Conservation (phyloP, 495 filamentous ascomycete genomes). For the Copromyces sp. region DNA sequence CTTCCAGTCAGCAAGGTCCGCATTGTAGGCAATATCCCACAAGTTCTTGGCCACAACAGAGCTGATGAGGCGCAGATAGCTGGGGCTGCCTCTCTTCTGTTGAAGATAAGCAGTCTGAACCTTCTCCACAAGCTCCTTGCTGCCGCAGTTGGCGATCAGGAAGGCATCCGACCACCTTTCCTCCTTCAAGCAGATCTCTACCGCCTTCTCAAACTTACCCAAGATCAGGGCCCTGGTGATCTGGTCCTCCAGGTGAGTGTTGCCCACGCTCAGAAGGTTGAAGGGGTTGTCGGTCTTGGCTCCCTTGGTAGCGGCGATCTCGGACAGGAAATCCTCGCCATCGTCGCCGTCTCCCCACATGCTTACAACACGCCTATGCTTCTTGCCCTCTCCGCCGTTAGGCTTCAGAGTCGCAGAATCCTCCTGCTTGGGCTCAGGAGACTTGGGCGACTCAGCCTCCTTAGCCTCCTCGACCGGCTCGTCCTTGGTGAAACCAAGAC, state of each 20-base stretch:
- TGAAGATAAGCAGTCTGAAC: constrained; percentile 87
- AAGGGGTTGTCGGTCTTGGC: constrained; percentile 43
- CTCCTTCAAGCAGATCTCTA: constrained; percentile 79
- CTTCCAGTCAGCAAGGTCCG: constrained; percentile 86
- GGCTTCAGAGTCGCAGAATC: constrained; percentile 29
- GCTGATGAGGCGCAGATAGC: constrained; percentile 82
- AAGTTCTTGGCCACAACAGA: constrained; percentile 94
- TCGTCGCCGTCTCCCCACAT: constrained; percentile 56
- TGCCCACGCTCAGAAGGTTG: constrained; percentile 64
- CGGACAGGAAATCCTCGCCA: constrained; percentile 78
- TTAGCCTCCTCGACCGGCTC: constrained; percentile 30
- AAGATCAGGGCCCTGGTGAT: constrained; percentile 84
- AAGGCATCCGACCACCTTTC: constrained; percentile 90
- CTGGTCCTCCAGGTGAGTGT: constrained; percentile 69
- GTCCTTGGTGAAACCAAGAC: constrained; percentile 70
- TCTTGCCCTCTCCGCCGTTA: constrained; percentile 29
- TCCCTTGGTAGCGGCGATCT: constrained; percentile 43
- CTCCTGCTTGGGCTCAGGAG: constrained; percentile 25
- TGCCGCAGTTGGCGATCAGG: constrained; percentile 95
- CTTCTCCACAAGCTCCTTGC: constrained; percentile 86
- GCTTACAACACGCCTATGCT: constrained; percentile 26
- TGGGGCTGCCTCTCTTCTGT: constrained; percentile 69
- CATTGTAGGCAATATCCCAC: constrained; percentile 97
- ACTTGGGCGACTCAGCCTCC: not conserved
- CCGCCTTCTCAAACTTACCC: constrained; percentile 82